Conservation (phyloP, 371 early-diverging fungal species). For the Apophysomyces variabilis region DNA sequence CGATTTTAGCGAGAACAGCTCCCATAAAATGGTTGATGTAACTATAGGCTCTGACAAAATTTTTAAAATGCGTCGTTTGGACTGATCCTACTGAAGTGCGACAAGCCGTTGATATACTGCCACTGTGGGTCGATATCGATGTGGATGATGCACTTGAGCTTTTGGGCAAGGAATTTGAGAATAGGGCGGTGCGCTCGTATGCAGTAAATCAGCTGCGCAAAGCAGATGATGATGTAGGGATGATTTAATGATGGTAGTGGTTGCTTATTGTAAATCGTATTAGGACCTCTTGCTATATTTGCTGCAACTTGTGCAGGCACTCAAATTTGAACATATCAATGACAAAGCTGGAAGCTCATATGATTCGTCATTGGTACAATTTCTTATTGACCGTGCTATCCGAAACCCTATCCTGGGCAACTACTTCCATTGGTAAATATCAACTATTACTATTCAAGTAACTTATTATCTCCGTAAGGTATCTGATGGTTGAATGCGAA, state of each 20-base stretch:
- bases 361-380: slow-evolving; percentile 83
- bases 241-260: not conserved
- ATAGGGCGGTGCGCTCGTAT: slow-evolving; percentile 81
- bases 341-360: slow-evolving; percentile 42
- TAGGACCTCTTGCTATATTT: slow-evolving; percentile 90
- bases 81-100: slow-evolving; percentile 88
- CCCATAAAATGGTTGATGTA: not conserved
- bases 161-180: slow-evolving; percentile 86
- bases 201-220: slow-evolving; percentile 89
- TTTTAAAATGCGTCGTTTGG: slow-evolving; percentile 96
- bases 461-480: slow-evolving; percentile 51
- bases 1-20: too few species aligned
- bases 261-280: slow-evolving; percentile 3
- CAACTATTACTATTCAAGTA: too few species aligned
- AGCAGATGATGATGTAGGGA: slow-evolving; percentile 88
- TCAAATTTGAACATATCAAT: slow-evolving; percentile 84
- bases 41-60: slow-evolving; percentile 89
- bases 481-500: slow-evolving; percentile 91
- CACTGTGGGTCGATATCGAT: slow-evolving; percentile 89
- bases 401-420: slow-evolving; percentile 85
- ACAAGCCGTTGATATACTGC: slow-evolving; percentile 88
- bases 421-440: slow-evolving; percentile 85
- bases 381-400: slow-evolving; percentile 84
- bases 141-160: slow-evolving; percentile 95
- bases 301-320: slow-evolving; percentile 96